Evolutionary conservation across 495 filamentous ascomycete genomes (phyloP), one percentile per base, ranked within the genome.

Genomic region (Penicillium diatomitis): DNA sequence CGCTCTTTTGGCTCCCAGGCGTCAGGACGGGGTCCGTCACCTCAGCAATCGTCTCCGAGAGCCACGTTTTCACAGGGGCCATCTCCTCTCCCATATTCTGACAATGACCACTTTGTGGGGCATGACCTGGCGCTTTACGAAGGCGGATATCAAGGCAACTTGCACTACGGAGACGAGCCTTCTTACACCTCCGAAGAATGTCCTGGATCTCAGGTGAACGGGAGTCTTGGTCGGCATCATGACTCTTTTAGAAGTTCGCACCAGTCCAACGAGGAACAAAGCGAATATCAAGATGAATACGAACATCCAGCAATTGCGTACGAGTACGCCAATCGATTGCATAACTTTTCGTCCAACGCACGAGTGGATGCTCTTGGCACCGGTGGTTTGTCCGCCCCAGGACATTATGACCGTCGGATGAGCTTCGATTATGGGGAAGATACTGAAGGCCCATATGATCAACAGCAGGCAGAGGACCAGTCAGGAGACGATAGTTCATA

Each of bases 351-450:
- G 2, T 54, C 63, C 1, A 66, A 70, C 43, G 81, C 83, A 5
- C 65, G 81, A 28, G 84, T 87, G 11, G 91, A 97, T 61, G 86
- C 85, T 29, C 84, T 76, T 32, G 92, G 86, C 9, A 95, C 89
- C 8, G 91, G 90, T 9, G 91, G 91, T 3, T 69, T 95, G 12
- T 78, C 87, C 12, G 78, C 86, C 48, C 90, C 90, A 11, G 75
- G 73, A 40, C 73, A 73, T 0, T 79, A 83, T 50, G 69, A 61
- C 20, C 76, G 84, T 44, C 72, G 88, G 45, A 71, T 91, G 58
- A 96, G 91, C 62, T 97, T 91, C 57, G 92, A 98, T 58, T 90
- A 96, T 61, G 92, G 87, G 0, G 92, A 96, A 58, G 92, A 98
- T 58, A 53, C 58, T 33, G 58, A 71, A 4, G 65, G 49, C 30